phyloP scores from a whole-genome alignment of 2,329 filamentous ascomycete genomes.

The Colletotrichum sp. region DNA sequence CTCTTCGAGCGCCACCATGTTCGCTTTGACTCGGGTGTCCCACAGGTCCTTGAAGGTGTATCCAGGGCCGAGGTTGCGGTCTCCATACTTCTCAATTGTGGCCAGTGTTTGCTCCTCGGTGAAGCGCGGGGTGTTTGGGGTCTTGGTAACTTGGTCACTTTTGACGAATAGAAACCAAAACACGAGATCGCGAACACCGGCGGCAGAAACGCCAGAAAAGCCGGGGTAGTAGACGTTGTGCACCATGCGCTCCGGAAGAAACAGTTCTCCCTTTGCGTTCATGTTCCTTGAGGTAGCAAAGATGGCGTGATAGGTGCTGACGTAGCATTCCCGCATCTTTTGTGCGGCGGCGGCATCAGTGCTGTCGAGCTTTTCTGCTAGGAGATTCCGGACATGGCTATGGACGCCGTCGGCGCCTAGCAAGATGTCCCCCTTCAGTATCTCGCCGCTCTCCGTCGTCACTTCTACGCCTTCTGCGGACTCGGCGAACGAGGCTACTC shows the following conservation, averaged over 20 bases:
- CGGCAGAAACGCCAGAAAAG: neutral
- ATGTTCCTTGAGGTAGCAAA: neutral
- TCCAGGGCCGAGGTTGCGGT: neutral
- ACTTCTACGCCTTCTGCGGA: neutral
- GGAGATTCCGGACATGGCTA: neutral
- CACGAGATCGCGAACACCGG: neutral
- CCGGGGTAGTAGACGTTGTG: neutral
- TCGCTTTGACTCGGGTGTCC: neutral
- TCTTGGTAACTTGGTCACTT: neutral
- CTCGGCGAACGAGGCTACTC: neutral
- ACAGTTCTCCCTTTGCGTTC: neutral
- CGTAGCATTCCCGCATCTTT: neutral
- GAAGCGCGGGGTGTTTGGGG: neutral
- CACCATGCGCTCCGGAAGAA: neutral
- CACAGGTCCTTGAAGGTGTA: neutral
- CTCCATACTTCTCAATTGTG: neutral
- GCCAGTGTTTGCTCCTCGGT: neutral
- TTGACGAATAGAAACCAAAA: neutral
- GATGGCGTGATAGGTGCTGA: neutral
- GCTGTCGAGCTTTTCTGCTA: neutral
- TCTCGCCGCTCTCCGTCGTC: neutral
- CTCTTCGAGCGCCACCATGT: neutral
- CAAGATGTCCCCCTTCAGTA: neutral
- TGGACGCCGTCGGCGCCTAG: neutral
- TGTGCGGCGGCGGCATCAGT: neutral